Percentiles rank a stretch among this genome's conserved stretches.
These are phyloP conservation scores for Scleroderma bovista DNA, from an alignment of 768 basidiomycete genomes.

Conservation along the genomic window DNA sequence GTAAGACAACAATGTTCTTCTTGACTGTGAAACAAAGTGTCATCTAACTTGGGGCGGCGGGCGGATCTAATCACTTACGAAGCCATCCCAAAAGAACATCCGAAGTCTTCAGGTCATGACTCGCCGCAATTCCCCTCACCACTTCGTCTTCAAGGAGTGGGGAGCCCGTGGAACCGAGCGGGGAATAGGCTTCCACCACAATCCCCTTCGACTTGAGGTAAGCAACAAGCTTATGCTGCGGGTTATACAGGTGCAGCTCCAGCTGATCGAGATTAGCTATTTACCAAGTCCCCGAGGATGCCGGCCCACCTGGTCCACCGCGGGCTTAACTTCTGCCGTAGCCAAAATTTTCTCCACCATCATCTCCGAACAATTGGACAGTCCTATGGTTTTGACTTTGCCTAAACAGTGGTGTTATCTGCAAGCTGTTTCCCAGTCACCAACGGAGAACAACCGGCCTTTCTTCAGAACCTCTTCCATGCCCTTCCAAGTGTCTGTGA, in stretches of 20 bases:
- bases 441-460: conserved; percentile 32
- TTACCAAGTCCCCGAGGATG: background rate
- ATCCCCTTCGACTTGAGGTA: conserved; percentile 66
- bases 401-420: conserved; percentile 31
- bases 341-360: conserved; percentile 68
- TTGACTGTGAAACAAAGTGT: conserved; percentile 37
- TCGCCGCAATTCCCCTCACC: conserved; percentile 53
- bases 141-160: conserved; percentile 62
- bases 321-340: conserved; percentile 61
- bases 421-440: conserved; percentile 1
- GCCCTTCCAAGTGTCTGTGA: conserved; percentile 76
- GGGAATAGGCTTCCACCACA: conserved; percentile 74
- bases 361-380: conserved; percentile 68
- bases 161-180: conserved; percentile 65
- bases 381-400: conserved; percentile 62
- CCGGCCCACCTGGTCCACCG: conserved; percentile 59
- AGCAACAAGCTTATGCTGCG: conserved; percentile 59
- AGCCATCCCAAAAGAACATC: conserved; percentile 62
- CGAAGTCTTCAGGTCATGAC: conserved; percentile 46
- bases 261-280: conserved; percentile 36
- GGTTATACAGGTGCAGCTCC: conserved; percentile 70
- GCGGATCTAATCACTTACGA: conserved; percentile 32
- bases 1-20: conserved; percentile 60
- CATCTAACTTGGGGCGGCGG: background rate
- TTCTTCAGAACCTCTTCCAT: conserved; percentile 71